Base-by-base conservation (phyloP, 2,329 filamentous ascomycete species). In the Torrubiella hemipterigena region DNA sequence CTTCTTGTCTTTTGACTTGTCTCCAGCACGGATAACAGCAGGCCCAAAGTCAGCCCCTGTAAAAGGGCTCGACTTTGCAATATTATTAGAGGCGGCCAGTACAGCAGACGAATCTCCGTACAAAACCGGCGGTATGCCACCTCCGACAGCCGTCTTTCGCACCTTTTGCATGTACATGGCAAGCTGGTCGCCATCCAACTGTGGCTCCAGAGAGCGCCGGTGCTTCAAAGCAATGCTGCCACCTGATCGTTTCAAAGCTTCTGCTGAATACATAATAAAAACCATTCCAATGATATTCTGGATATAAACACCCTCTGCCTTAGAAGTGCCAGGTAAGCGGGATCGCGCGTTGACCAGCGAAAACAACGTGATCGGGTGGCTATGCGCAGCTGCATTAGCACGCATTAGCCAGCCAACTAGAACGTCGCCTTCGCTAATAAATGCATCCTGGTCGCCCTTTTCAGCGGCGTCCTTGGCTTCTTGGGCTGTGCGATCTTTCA, bases 31-130 rank as follows among this genome's bases (percentile, higher is more conserved):
- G 15, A 23, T n/a, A 7, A 38, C 29, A 20, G 32, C 35, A 4
- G 32, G 29, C 17, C 35, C 13, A 18, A 36, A 34, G 27, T 38
- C 35, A 18, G 21, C 17, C 11, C 9, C 20, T 4, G 14, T 21
- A 7, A 21, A 16, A 10, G 20, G 29, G 32, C 17, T 17, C 11
- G 13, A 12, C 21, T 26, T 29, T 12, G 15, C 27, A n/a, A 33
- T 17, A 10, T 33, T 33, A 17, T n/a, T 17, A 4, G 17, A 16
- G 12, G 20, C 3, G 11, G 17, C 7, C 12, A 29, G 4, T 2
- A 20, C 26, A 4, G 26, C 23, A 3, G 19, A 9, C 1, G 12
- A 11, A 8, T 22, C 27, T 6, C 18, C 26, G 14, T 25, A 20
- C 1, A 33, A 15, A 6, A 27, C 26, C 1, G 27, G 32, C 7